These are phyloP conservation scores for Priceomyces medius DNA, from an alignment of 805 yeast genomes.

Conservation along the genomic window DNA sequence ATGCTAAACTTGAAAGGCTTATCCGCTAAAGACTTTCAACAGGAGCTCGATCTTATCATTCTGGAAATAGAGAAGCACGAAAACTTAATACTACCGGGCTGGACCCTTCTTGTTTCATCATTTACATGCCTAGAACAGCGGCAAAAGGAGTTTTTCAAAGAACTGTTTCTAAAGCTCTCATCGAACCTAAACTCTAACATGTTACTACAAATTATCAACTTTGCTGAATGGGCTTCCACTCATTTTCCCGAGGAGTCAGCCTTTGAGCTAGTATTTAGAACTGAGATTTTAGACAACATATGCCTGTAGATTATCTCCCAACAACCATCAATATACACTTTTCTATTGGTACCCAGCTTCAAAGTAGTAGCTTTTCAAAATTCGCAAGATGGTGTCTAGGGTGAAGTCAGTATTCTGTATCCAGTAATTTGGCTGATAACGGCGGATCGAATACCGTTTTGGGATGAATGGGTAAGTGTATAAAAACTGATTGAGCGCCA, in stretches of 20 bases:
- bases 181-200: conserved; percentile 5
- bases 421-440: too few relatives aligned
- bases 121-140: conserved; percentile 1
- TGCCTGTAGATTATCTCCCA: too few relatives aligned
- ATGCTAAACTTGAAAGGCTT: conserved; percentile 2
- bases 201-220: conserved; percentile 6
- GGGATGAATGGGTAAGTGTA: not conserved
- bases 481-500: too few relatives aligned
- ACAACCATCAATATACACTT: too few relatives aligned
- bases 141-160: conserved; percentile 1
- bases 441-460: not conserved
- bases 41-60: conserved; percentile 2
- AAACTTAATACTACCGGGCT: conserved; percentile 7
- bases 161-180: conserved; percentile 2
- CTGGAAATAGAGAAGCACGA: conserved; percentile 6
- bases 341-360: too few relatives aligned
- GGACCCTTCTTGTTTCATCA: conserved; percentile 5
- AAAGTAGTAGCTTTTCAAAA: too few relatives aligned
- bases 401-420: too few relatives aligned
- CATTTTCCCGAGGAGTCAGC: not conserved
- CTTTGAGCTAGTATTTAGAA: conserved; percentile 5
- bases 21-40: conserved; percentile 5
- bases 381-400: too few relatives aligned
- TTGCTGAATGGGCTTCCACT: not conserved
- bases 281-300: conserved; percentile 3